Percentiles rank a stretch among this genome's conserved stretches.
Conservation (phyloP, 176 grass and related monocot genomes). For the Carex myosuroides region DNA sequence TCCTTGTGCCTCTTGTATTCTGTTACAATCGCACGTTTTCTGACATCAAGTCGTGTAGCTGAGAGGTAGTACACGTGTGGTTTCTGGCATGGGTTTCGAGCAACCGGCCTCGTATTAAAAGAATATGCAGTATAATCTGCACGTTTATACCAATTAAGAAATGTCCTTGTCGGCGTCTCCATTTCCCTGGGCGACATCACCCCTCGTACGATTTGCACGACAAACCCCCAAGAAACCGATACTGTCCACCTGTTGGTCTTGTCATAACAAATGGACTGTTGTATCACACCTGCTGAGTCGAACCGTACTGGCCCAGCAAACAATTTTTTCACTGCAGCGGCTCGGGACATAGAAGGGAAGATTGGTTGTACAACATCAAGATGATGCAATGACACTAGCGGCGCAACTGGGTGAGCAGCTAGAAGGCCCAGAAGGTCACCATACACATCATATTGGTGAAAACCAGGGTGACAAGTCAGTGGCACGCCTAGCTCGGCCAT, state of each 20-base stretch:
- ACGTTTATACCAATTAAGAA: constrained; percentile 78
- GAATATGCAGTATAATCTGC: constrained; percentile 54
- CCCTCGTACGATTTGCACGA: constrained; percentile 61
- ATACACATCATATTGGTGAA: constrained; percentile 98
- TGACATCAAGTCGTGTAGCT: constrained; percentile 38
- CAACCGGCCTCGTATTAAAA: constrained; percentile 50
- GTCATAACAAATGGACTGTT: constrained; percentile 95
- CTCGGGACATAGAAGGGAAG: constrained; percentile 48
- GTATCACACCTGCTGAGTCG: constrained; percentile 72
- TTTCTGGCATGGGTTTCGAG: constrained; percentile 41
- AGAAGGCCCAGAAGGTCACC: constrained; percentile 82
- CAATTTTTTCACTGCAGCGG: constrained; percentile 45
- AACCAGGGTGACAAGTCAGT: constrained; percentile 74
- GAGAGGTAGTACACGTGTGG: constrained; percentile 70
- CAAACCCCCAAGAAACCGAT: constrained; percentile 90
- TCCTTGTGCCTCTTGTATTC: constrained; percentile 61
- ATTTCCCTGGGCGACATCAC: constrained; percentile 90
- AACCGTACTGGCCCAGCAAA: constrained; percentile 76
- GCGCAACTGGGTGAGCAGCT: constrained; percentile 64
- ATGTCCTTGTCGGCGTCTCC: constrained; percentile 77
- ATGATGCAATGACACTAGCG: constrained; percentile 85
- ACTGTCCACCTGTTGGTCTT: constrained; percentile 61
- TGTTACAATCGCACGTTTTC: constrained; percentile 55
- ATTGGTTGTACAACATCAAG: constrained; percentile 87
- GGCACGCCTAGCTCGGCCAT: constrained; percentile 91